A percentile compares a stretch with the other conserved stretches of the same genome.
Conservation (phyloP, 2,329 filamentous ascomycete genomes). For the Xylaria sp. region DNA sequence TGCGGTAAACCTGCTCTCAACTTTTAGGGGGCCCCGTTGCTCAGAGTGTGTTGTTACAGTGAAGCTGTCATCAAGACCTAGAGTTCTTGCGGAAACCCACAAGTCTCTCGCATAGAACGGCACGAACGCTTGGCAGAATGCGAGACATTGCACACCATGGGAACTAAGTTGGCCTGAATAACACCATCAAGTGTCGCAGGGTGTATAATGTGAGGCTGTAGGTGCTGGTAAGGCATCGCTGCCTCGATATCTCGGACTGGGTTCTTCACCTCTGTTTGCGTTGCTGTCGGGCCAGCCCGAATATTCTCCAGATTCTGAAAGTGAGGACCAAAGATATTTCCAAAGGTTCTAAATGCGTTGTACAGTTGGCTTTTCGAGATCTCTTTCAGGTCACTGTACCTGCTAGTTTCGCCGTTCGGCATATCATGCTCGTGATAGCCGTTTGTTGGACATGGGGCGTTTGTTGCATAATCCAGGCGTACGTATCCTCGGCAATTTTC, state of each 20-base stretch:
- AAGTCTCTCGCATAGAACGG: slow-evolving; percentile 21
- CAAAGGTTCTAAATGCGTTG: slow-evolving; percentile 11
- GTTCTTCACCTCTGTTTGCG: slow-evolving; percentile 19
- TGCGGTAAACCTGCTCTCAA: slow-evolving; percentile 25
- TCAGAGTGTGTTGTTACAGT: slow-evolving; percentile 15
- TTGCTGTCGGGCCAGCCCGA: slow-evolving; percentile 6
- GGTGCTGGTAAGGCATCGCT: slow-evolving; percentile 24
- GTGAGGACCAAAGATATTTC: slow-evolving; percentile 27
- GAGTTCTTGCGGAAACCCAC: slow-evolving; percentile 25
- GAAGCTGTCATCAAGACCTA: slow-evolving; percentile 16
- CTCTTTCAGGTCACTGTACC: neutral
- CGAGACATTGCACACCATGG: slow-evolving; percentile 6
- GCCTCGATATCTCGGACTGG: slow-evolving; percentile 10
- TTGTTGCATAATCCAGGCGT: slow-evolving; percentile 18
- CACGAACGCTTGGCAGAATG: slow-evolving; percentile 19
- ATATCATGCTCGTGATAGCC: neutral
- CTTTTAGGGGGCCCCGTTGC: slow-evolving; percentile 18
- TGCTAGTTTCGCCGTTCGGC: neutral
- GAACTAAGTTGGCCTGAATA: slow-evolving; percentile 27
- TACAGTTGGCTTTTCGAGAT: slow-evolving; percentile 23
- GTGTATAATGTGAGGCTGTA: slow-evolving; percentile 30
- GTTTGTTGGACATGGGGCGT: neutral
- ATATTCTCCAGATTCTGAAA: slow-evolving; percentile 28
- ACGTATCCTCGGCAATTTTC: slow-evolving; percentile 28
- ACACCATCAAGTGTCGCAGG: slow-evolving; percentile 28